Conservation (phyloP, 2,329 filamentous ascomycete species). For the Rasamsonia emersonii region DNA sequence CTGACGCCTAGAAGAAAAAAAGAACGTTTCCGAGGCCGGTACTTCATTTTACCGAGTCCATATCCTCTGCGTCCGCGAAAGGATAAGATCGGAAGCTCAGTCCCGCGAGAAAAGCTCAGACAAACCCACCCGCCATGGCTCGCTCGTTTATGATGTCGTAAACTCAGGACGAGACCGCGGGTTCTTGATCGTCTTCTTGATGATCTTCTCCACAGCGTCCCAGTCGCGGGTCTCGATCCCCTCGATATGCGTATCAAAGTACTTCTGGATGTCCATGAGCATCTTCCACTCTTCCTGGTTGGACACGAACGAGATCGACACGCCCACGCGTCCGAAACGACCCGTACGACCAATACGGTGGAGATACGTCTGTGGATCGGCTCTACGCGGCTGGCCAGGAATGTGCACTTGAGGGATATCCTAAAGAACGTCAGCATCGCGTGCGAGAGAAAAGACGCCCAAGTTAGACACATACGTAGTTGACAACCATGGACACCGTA, state of each 20-base stretch:
- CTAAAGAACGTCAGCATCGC: conserved; percentile 17
- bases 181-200: conserved; percentile 70
- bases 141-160: no score
- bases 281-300: conserved; percentile 73
- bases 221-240: conserved; percentile 79
- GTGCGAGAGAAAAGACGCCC: no score
- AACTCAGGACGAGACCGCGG: conserved; percentile 34
- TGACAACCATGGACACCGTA: conserved; percentile 94
- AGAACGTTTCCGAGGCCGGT: no score
- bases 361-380: conserved; percentile 91
- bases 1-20: no score
- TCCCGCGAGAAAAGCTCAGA: no score
- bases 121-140: no score
- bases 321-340: conserved; percentile 91
- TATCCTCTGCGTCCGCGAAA: no score
- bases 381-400: conserved; percentile 48
- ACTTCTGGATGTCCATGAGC: conserved; percentile 67
- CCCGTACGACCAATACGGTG: conserved; percentile 97
- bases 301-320: conserved; percentile 90
- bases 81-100: no score
- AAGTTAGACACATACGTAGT: conserved; percentile 69
- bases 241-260: conserved; percentile 73
- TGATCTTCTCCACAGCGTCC: conserved; percentile 76
- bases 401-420: conserved; percentile 62
- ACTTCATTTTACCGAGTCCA: no score